Evolutionary conservation across 1,284 basidiomycete genomes (phyloP).

Genomic region (Ceratobasidium sp.): DNA sequence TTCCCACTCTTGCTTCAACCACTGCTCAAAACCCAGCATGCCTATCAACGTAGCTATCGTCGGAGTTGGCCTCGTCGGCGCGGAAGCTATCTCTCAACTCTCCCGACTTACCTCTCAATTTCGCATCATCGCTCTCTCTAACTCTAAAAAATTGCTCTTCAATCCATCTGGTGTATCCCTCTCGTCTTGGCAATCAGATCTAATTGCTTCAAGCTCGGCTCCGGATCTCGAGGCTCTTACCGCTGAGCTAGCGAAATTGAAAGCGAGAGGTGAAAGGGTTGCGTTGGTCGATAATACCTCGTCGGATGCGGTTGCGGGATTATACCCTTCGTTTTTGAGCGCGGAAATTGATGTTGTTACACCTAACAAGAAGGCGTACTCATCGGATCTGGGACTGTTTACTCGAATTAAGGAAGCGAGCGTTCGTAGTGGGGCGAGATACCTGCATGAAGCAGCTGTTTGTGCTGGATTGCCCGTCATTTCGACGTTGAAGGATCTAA

Average conservation of each 20-base stretch:
- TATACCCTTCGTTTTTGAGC: slow-evolving; percentile 87
- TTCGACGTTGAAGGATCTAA: slow-evolving; percentile 89
- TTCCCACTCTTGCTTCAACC: not conserved
- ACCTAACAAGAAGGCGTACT: slow-evolving; percentile 98
- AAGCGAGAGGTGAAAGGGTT: slow-evolving; percentile 68
- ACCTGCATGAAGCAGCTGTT: slow-evolving; percentile 93
- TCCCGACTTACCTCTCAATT: slow-evolving; percentile 72
- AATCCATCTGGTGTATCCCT: slow-evolving; percentile 56
- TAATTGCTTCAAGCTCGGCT: slow-evolving; percentile 53
- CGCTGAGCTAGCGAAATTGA: slow-evolving; percentile 62
- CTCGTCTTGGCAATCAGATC: slow-evolving; percentile 55
- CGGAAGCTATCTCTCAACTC: slow-evolving; percentile 81
- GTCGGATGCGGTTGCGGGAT: slow-evolving; percentile 81
- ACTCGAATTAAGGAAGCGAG: slow-evolving; percentile 74
- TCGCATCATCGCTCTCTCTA: slow-evolving; percentile 67
- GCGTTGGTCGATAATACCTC: slow-evolving; percentile 96
- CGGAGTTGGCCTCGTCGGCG: slow-evolving; percentile 89
- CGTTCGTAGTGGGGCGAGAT: slow-evolving; percentile 71
- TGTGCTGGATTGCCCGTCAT: slow-evolving; percentile 96
- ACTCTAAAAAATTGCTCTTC: slow-evolving; percentile 51
- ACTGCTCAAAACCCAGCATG: slow-evolving; percentile 6
- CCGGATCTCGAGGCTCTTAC: slow-evolving; percentile 63
- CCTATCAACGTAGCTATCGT: slow-evolving; percentile 77
- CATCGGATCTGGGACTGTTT: slow-evolving; percentile 80
- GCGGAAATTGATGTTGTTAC: slow-evolving; percentile 91